These are phyloP conservation scores for Gyromitra esculenta DNA, from an alignment of 2,329 filamentous ascomycete species.

Conservation along the genomic window DNA sequence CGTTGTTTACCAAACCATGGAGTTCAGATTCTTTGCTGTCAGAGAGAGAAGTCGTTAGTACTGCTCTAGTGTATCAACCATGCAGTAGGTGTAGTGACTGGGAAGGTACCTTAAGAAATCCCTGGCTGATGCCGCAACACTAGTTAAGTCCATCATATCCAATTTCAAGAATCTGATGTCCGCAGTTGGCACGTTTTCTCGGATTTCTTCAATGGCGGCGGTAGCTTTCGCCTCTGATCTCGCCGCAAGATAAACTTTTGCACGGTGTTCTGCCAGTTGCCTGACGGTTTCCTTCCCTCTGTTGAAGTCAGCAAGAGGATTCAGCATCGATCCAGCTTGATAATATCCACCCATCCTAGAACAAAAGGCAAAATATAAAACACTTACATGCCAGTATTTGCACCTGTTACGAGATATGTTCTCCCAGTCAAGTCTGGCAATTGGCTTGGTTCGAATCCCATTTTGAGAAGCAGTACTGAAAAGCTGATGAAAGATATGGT, in stretches of 20 bases:
- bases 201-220: constrained; percentile 61
- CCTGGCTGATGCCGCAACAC: constrained; percentile 48
- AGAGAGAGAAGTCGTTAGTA: background rate
- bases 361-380: background rate
- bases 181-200: constrained; percentile 53
- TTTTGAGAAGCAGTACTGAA: background rate
- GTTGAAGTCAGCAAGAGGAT: constrained; percentile 2
- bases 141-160: constrained; percentile 55
- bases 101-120: constrained; percentile 25
- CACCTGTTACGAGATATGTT: constrained; percentile 54
- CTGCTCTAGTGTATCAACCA: background rate
- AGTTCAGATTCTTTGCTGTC: constrained; percentile 51
- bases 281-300: constrained; percentile 52
- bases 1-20: constrained; percentile 58
- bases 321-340: background rate
- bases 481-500: background rate
- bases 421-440: constrained; percentile 31
- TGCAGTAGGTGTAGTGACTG: background rate
- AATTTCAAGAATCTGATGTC: constrained; percentile 54
- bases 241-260: constrained; percentile 63
- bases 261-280: constrained; percentile 59
- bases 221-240: constrained; percentile 61
- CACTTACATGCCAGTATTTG: constrained; percentile 53
- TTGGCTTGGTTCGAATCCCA: constrained; percentile 28
- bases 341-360: background rate